Conservation (phyloP, 1,284 basidiomycete species). For the Puccinia horiana region DNA sequence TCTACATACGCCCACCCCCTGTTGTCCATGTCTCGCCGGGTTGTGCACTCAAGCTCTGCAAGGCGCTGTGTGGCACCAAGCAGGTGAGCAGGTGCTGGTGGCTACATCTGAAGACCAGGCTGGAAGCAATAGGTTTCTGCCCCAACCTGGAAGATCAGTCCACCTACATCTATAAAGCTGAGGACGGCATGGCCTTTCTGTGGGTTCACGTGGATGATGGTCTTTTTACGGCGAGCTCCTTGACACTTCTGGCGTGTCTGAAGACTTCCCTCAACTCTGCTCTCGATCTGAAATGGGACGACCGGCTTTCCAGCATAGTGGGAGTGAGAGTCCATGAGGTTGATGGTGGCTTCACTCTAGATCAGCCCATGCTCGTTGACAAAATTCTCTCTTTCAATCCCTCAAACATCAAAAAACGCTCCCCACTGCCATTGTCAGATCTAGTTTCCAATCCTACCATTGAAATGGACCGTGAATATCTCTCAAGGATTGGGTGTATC, state of each 20-base stretch:
- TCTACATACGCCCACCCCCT: background rate
- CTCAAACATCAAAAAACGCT: background rate
- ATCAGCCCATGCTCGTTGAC: background rate
- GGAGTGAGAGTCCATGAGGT: background rate
- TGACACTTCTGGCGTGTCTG: background rate
- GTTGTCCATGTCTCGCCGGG: background rate
- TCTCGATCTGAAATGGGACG: slow-evolving; percentile 23
- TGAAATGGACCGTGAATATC: background rate
- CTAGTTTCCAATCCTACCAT: background rate
- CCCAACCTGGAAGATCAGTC: background rate
- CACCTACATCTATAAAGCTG: background rate
- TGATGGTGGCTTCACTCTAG: background rate
- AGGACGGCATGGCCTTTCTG: background rate
- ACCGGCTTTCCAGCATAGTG: background rate
- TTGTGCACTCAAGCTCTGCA: background rate
- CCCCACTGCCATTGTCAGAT: background rate
- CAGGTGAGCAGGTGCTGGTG: slow-evolving; percentile 38
- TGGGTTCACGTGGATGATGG: slow-evolving; percentile 39
- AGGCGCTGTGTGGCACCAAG: slow-evolving; percentile 24
- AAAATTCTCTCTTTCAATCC: slow-evolving; percentile 2
- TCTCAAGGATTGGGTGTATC: background rate
- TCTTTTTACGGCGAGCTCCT: background rate
- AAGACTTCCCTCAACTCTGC: background rate
- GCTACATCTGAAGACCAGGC: background rate
- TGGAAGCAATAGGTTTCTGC: background rate